These are phyloP conservation scores for Prototheca wickerhamii DNA, from an alignment of 163 green algal species.

Conservation along the genomic window DNA sequence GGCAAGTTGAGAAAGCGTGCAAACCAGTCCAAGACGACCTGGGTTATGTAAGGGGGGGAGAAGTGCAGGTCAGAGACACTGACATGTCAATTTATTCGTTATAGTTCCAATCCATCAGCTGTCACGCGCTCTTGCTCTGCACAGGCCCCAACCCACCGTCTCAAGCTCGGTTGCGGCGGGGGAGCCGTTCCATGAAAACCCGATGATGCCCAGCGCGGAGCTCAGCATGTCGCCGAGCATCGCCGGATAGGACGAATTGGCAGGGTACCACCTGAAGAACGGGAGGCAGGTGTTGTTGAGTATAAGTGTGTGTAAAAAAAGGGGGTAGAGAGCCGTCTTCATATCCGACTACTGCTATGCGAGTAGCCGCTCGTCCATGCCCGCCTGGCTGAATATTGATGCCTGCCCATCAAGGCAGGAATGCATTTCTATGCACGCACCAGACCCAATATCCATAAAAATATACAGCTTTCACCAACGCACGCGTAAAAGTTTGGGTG, in stretches of 20 bases:
- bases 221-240: slow-evolving; percentile 73
- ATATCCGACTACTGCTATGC: too few species aligned
- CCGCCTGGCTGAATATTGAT: too few species aligned
- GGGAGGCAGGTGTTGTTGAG: slow-evolving; percentile 27
- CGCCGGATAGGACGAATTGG: slow-evolving; percentile 53
- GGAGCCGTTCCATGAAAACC: slow-evolving; percentile 62
- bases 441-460: neutral
- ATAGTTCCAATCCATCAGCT: neutral
- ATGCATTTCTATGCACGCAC: too few species aligned
- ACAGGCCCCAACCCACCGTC: slow-evolving; percentile 44
- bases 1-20: slow-evolving; percentile 64
- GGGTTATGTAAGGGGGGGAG: too few species aligned
- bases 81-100: neutral
- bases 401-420: too few species aligned
- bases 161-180: slow-evolving; percentile 79
- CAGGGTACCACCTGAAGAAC: slow-evolving; percentile 59
- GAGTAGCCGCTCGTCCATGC: too few species aligned
- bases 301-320: too few species aligned
- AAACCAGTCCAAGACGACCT: slow-evolving; percentile 78
- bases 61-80: too few species aligned
- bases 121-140: too few species aligned
- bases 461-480: neutral
- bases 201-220: slow-evolving; percentile 52
- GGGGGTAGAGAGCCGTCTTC: too few species aligned
- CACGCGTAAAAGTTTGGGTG: slow-evolving; percentile 16